Evolutionary conservation across 148 eudicot species (phyloP).

Genomic region (Rhododendron griersonianum): DNA sequence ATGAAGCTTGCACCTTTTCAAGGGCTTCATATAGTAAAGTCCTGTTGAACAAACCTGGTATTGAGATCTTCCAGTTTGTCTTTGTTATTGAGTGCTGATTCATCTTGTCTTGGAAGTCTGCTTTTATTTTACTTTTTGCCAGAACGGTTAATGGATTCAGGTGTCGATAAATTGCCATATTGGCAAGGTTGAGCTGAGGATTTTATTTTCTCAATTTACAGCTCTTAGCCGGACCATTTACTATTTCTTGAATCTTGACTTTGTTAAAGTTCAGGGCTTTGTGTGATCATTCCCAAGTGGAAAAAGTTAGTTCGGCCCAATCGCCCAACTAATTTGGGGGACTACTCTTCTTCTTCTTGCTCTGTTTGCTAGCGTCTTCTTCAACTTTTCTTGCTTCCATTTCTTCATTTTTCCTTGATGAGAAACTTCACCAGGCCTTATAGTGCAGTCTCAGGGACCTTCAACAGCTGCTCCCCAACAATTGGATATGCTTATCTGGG

Average conservation of each 20-base stretch:
- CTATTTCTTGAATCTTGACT: neutral
- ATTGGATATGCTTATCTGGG: neutral
- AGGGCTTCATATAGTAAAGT: neutral
- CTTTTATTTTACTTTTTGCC: neutral
- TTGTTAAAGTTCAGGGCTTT: neutral
- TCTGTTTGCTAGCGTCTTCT: too few relatives aligned
- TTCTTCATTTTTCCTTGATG: too few relatives aligned
- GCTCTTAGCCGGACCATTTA: neutral
- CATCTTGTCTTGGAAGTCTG: neutral
- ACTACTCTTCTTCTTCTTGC: too few relatives aligned
- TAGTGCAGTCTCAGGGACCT: neutral
- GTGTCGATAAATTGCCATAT: neutral
- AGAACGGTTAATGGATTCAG: neutral
- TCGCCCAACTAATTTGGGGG: too few relatives aligned
- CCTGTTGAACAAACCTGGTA: neutral
- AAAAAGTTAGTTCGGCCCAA: neutral
- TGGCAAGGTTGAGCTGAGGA: neutral
- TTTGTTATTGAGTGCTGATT: neutral
- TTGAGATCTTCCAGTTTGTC: neutral
- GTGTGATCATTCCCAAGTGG: neutral
- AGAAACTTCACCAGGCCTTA: neutral
- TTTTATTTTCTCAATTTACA: neutral
- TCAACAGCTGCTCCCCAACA: neutral
- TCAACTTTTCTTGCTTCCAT: too few relatives aligned
- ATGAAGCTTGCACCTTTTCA: neutral